A percentile compares a stretch with the other conserved stretches of the same genome.
phyloP scores from a whole-genome alignment of 306 rosid species.

The Fragaria vesca region DNA sequence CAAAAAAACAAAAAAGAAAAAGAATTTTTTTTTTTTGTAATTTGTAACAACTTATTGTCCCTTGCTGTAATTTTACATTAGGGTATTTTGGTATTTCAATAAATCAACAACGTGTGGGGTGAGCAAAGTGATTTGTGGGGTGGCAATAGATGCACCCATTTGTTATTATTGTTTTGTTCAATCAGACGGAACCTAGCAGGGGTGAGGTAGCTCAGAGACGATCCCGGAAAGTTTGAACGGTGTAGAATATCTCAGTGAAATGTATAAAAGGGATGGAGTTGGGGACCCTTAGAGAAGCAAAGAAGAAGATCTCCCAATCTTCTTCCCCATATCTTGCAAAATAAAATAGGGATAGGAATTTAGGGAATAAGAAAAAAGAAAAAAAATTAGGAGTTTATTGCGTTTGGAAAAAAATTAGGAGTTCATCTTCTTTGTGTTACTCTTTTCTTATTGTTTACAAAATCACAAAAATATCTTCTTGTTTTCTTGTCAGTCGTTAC shows the following conservation, averaged over 20 bases:
- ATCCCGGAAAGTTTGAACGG: background rate
- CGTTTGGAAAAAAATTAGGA: background rate
- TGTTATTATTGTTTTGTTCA: background rate
- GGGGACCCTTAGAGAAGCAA: background rate
- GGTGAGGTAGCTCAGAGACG: background rate
- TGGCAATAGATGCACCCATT: background rate
- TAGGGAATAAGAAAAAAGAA: background rate
- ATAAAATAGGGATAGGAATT: background rate
- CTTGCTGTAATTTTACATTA: no score
- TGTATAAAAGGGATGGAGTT: background rate
- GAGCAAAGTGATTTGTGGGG: no score
- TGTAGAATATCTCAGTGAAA: background rate
- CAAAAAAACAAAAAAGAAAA: no score
- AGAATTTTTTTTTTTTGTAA: no score
- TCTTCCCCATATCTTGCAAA: background rate
- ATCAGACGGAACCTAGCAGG: background rate
- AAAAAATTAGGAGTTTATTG: background rate
- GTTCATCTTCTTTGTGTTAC: no score
- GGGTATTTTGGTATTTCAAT: no score
- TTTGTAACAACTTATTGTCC: no score
- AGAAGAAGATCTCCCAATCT: constrained; percentile 1
- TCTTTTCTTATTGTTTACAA: no score
- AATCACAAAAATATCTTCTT: no score
- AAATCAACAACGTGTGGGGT: no score
- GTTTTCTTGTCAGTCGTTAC: no score